Evolutionary conservation across 2,329 filamentous ascomycete genomes (phyloP), one percentile per base, ranked within the genome.

Genomic region (Sporothrix dimorphospora): DNA sequence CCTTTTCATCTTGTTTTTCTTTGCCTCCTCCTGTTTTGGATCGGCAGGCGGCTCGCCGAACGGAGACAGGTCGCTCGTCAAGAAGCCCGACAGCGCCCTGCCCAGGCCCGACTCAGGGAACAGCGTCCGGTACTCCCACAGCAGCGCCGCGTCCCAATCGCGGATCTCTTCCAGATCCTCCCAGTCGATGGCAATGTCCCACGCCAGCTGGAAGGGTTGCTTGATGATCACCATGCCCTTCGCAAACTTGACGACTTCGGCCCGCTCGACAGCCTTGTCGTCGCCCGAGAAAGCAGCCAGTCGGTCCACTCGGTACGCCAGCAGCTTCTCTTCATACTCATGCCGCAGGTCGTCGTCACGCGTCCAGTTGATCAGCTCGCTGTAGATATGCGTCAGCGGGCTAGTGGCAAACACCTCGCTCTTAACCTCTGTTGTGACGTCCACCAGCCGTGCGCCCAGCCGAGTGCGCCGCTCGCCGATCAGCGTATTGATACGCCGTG

Each of bases 191-290:
- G 92, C 88, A 73, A 98, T 91, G 77, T 94, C 91, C 97, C 97
- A 99, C 0, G 96, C 96, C 19, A 97, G 85, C 75, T 91, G 89
- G 81, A 91, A 97, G 0, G 94, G 93, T 77, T 98, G 94, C 77
- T 95, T 94, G 79, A 99, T 96, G 73, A 97, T 92, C 73, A 99
- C 95, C 92, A 99, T 97, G 74, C 95, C 96, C 74, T 91, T 89
- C 0, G 95, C 94, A 69, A 96, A 84, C 73, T 92, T 91, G 77
- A 92, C 82, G 0, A 97, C 91, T 75, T 92, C 90, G 47, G 89
- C 84, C 34, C 92, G 88, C 80, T 97, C 94, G 21, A 84, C 81
- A 0, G 82, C 79, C 81, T 98, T 98, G 72, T 90, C 83, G 3
- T 83, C 80, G 3, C 90, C 89, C 1, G 85, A 88, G 19, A 93